A percentile compares a stretch with the other conserved stretches of the same genome.
Conservation (phyloP, 2,329 filamentous ascomycete species). For the Erysiphe pulchra region DNA sequence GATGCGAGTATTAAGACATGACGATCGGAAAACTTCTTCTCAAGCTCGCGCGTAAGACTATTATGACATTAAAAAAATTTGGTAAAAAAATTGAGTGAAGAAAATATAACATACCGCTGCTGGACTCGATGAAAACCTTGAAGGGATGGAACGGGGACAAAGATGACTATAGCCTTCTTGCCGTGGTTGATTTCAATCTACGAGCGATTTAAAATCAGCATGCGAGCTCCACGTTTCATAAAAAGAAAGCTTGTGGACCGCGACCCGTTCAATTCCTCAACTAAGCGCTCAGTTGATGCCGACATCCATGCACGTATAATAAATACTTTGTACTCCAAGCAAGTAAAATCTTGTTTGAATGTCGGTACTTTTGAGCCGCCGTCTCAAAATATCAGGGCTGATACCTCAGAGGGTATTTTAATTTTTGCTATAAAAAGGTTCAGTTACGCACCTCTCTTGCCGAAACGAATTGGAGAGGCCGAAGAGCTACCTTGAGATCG, state of each 20-base stretch:
- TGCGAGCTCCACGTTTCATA: constrained; percentile 38
- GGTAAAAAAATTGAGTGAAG: neutral
- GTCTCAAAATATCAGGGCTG: neutral
- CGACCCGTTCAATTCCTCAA: constrained; percentile 47
- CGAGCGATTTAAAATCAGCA: constrained; percentile 40
- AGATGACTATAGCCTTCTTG: constrained; percentile 99
- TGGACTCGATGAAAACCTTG: constrained; percentile 97
- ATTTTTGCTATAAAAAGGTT: constrained; percentile 2
- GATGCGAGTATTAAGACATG: constrained; percentile 98
- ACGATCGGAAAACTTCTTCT: constrained; percentile 99
- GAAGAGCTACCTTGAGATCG: constrained; percentile 87
- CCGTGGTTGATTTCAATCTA: constrained; percentile 99
- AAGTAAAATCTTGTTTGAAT: constrained; percentile 7
- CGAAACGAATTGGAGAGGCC: constrained; percentile 95
- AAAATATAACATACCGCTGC: constrained; percentile 56
- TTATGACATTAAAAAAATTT: neutral
- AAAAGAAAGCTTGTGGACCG: constrained; percentile 28
- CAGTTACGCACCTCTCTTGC: constrained; percentile 82
- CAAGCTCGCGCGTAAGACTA: constrained; percentile 96
- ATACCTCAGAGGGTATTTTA: neutral
- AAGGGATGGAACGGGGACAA: constrained; percentile 98
- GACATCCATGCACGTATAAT: constrained; percentile 8
- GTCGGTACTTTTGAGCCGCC: constrained; percentile 7
- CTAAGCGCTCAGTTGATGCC: constrained; percentile 4
- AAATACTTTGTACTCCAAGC: constrained; percentile 9